phyloP scores from a whole-genome alignment of 106 monocot genomes.

The Dendrobium huoshanense region DNA sequence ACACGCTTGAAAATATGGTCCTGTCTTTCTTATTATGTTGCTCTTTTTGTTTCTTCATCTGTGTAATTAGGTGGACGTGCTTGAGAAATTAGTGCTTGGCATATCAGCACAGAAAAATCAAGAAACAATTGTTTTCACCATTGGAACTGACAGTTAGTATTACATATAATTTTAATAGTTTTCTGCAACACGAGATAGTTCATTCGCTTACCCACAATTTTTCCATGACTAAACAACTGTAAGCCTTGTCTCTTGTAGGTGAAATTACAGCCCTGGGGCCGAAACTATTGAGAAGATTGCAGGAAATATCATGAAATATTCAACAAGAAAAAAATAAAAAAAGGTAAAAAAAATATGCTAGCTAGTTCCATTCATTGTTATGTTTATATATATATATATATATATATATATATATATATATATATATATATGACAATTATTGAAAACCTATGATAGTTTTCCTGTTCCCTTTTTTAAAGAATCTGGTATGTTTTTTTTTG shows the following conservation, averaged over 20 bases:
- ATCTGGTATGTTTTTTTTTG: not conserved
- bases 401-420: not conserved
- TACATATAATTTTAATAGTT: not conserved
- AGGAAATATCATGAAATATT: constrained; percentile 9
- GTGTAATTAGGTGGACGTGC: constrained; percentile 22
- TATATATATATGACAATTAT: not conserved
- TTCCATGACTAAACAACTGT: not conserved
- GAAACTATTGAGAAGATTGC: constrained; percentile 19
- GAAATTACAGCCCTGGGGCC: constrained; percentile 28
- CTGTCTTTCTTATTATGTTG: not conserved
- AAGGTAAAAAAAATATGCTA: not conserved
- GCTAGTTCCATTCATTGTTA: not conserved
- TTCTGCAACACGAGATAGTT: not conserved
- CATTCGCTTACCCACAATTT: not conserved
- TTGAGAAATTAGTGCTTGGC: constrained; percentile 17
- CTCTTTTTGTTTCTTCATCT: constrained; percentile 13
- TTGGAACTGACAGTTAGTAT: constrained; percentile 22
- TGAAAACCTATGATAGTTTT: not conserved
- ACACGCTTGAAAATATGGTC: not conserved
- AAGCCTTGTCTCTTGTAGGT: constrained; percentile 4
- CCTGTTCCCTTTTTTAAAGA: not conserved
- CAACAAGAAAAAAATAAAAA: not conserved
- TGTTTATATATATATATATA: not conserved
- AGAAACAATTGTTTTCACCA: constrained; percentile 24
- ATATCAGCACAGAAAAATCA: constrained; percentile 12